These are phyloP conservation scores for Juglanconis oblonga DNA, from an alignment of 2,329 filamentous ascomycete species.

Conservation along the genomic window DNA sequence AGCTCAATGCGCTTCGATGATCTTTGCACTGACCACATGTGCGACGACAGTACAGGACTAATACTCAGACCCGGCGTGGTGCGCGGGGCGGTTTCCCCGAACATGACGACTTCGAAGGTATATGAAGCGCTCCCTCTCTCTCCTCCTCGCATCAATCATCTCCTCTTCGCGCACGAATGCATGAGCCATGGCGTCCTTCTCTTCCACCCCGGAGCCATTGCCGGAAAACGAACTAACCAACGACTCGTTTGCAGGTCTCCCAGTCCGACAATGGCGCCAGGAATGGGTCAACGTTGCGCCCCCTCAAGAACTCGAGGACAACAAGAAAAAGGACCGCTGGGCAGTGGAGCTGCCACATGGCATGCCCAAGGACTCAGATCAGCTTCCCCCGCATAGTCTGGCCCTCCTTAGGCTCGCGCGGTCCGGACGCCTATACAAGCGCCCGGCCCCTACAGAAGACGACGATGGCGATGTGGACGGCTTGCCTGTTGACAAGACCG, in stretches of 20 bases:
- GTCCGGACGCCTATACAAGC: conserved; percentile 73
- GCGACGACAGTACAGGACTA: conserved; percentile 25
- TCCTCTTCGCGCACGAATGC: background rate
- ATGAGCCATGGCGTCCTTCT: background rate
- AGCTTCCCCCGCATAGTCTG: conserved; percentile 76
- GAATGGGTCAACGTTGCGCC: conserved; percentile 67
- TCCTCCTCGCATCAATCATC: no score
- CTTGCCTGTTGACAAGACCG: conserved; percentile 45
- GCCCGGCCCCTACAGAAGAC: conserved; percentile 60
- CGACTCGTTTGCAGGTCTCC: conserved; percentile 62
- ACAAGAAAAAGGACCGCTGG: conserved; percentile 65
- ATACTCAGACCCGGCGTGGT: conserved; percentile 51
- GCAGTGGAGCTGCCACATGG: conserved; percentile 70
- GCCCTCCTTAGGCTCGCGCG: conserved; percentile 79
- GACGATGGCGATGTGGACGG: conserved; percentile 53
- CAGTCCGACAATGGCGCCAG: conserved; percentile 86
- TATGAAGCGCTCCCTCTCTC: conserved; percentile 1
- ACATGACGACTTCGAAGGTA: conserved; percentile 61
- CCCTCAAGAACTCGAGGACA: conserved; percentile 60
- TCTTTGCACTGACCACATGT: background rate
- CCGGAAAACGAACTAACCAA: background rate
- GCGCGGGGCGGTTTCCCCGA: conserved; percentile 55
- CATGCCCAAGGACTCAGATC: conserved; percentile 82
- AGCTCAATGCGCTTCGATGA: background rate
- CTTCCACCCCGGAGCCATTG: background rate